These are phyloP conservation scores for Suillus subalutaceus DNA, from an alignment of 768 basidiomycete genomes.

Conservation along the genomic window DNA sequence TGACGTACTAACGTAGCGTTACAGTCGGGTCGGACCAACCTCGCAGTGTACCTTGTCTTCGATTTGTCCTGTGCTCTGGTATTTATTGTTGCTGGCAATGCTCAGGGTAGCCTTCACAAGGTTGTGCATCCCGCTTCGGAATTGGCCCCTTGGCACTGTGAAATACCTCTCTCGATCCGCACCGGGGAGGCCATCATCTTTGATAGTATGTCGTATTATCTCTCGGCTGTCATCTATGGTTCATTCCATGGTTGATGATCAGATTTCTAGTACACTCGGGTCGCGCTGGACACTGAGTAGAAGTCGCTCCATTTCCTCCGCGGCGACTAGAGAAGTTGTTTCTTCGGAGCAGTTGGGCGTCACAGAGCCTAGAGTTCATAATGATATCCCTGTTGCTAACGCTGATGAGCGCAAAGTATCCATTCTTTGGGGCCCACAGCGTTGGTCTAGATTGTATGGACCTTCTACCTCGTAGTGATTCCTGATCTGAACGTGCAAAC, in stretches of 20 bases:
- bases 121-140: background rate
- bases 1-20: background rate
- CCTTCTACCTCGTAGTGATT: background rate
- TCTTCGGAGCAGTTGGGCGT: slow-evolving; percentile 33
- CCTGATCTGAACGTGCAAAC: slow-evolving; percentile 4
- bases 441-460: slow-evolving; percentile 79
- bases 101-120: background rate
- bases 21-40: slow-evolving; percentile 2
- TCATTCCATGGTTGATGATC: background rate
- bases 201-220: background rate
- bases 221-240: background rate
- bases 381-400: slow-evolving; percentile 54
- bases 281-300: background rate
- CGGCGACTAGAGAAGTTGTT: slow-evolving; percentile 12
- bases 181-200: background rate
- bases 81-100: background rate
- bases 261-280: background rate
- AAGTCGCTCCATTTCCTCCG: slow-evolving; percentile 2
- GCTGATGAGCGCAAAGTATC: slow-evolving; percentile 63
- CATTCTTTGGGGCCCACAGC: slow-evolving; percentile 72
- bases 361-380: slow-evolving; percentile 16
- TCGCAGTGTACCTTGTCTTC: background rate
- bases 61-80: background rate
- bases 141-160: background rate
- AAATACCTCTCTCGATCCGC: background rate